Evolutionary conservation across 495 filamentous ascomycete species (phyloP).

Genomic region (Tirmania nivea): DNA sequence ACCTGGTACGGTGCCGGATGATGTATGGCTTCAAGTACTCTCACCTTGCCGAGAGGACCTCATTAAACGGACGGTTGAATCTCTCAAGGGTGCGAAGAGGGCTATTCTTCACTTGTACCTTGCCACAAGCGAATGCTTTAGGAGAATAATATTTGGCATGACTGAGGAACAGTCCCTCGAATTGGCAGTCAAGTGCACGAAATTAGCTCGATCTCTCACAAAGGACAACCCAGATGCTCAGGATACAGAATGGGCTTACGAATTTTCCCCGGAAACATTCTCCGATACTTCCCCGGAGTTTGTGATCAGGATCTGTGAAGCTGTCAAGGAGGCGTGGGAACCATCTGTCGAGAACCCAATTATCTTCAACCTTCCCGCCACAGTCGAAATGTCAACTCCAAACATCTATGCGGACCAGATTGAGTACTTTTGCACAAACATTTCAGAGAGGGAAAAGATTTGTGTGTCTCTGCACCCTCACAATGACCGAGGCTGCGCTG

Average conservation of each 20-base stretch:
- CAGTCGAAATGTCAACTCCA: conserved; percentile 86
- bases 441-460: conserved; percentile 60
- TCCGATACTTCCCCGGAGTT: conserved; percentile 76
- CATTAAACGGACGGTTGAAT: conserved; percentile 75
- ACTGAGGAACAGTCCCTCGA: conserved; percentile 60
- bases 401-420: conserved; percentile 95
- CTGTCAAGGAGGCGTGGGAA: conserved; percentile 88
- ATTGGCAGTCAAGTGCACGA: conserved; percentile 69
- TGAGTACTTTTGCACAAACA: conserved; percentile 76
- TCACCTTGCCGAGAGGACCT: conserved; percentile 84
- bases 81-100: conserved; percentile 75
- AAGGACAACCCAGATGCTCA: conserved; percentile 69
- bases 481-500: conserved; percentile 81
- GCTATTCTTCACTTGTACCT: conserved; percentile 95
- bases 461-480: conserved; percentile 75
- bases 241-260: conserved; percentile 76
- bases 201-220: conserved; percentile 70
- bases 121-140: conserved; percentile 84
- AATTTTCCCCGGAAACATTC: conserved; percentile 94
- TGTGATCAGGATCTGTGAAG: conserved; percentile 67
- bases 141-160: conserved; percentile 71
- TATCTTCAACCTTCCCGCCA: conserved; percentile 94
- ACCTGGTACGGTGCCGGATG: conserved; percentile 65
- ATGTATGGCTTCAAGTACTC: conserved; percentile 91
- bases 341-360: conserved; percentile 64